Evolutionary conservation across 306 rosid species (phyloP).

Genomic region (Vicia villosa): DNA sequence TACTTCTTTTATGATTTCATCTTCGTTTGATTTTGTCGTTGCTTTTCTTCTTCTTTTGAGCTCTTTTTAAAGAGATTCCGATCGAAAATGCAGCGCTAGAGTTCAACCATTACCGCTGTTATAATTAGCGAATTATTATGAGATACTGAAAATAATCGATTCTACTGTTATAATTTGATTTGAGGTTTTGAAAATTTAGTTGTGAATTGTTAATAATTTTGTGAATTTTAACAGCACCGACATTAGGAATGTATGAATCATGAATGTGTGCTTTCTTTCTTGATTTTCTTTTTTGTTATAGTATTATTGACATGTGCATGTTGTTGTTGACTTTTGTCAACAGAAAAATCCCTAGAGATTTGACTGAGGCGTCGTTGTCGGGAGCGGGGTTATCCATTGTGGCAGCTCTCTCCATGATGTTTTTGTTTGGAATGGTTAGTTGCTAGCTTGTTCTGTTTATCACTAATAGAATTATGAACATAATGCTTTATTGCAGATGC

Average conservation of each 20-base stretch:
- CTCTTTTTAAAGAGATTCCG: neutral
- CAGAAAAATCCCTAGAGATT: slow-evolving; percentile 98
- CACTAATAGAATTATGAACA: slow-evolving; percentile 10
- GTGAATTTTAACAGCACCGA: slow-evolving; percentile 1
- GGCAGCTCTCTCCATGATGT: slow-evolving; percentile 83
- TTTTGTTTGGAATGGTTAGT: slow-evolving; percentile 97
- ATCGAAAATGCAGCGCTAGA: slow-evolving; percentile 26
- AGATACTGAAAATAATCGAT: neutral
- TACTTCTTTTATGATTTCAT: neutral
- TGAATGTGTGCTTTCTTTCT: neutral
- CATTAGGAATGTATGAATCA: slow-evolving; percentile 6
- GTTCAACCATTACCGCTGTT: neutral
- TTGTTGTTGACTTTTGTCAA: slow-evolving; percentile 33
- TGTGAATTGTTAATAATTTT: neutral
- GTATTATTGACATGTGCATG: slow-evolving; percentile 7
- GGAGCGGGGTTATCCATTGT: slow-evolving; percentile 93
- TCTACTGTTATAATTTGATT: slow-evolving; percentile 18
- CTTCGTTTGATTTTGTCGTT: neutral
- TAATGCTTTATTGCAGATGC: neutral
- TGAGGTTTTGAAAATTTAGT: neutral
- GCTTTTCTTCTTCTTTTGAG: neutral
- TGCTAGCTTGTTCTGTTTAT: slow-evolving; percentile 15
- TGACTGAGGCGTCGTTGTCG: slow-evolving; percentile 92
- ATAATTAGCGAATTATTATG: neutral
- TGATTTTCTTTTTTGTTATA: neutral